Percentiles rank a stretch among this genome's conserved stretches.
Evolutionary conservation across 1,284 basidiomycete species (phyloP).

Genomic region (Rhodotorula sp.): DNA sequence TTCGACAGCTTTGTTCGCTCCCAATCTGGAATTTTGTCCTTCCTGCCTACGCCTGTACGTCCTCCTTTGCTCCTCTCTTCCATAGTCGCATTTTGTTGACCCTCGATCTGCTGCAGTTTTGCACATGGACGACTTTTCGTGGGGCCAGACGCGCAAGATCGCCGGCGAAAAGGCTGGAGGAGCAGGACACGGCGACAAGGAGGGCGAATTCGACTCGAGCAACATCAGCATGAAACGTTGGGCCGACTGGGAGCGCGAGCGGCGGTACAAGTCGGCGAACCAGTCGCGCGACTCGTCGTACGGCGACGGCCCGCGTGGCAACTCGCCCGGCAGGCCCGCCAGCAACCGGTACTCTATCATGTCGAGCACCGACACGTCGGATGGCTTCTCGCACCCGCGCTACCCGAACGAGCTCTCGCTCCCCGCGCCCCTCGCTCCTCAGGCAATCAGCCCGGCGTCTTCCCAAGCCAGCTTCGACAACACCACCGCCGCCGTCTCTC

Average conservation of each 20-base stretch:
- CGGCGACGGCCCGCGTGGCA: constrained; percentile 7
- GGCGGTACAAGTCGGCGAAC: constrained; percentile 60
- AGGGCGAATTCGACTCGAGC: constrained; percentile 91
- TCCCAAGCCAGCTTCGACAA: constrained; percentile 18
- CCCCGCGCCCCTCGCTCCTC: constrained; percentile 37
- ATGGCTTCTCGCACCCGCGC: constrained; percentile 8
- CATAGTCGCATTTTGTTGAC: constrained; percentile 40
- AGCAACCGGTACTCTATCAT: constrained; percentile 30
- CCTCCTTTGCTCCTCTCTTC: constrained; percentile 51
- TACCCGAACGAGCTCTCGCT: constrained; percentile 35
- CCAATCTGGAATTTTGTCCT: constrained; percentile 53
- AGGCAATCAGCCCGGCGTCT: constrained; percentile 10
- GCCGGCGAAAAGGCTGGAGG: constrained; percentile 40
- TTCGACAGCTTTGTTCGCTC: constrained; percentile 49
- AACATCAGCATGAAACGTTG: constrained; percentile 99
- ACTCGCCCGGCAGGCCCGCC: constrained; percentile 23
- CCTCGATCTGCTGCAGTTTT: constrained; percentile 12
- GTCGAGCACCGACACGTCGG: constrained; percentile 33
- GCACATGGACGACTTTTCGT: constrained; percentile 36
- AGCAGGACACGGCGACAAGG: constrained; percentile 54
- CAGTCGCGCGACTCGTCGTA: constrained; percentile 39
- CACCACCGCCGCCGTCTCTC: neutral
- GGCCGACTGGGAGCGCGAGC: constrained; percentile 96
- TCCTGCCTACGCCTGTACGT: constrained; percentile 35
- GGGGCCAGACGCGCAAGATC: constrained; percentile 51